Percentiles rank a stretch among this genome's conserved stretches.
These are phyloP conservation scores for Orbilia blumenaviensis DNA, from an alignment of 2,329 filamentous ascomycete genomes.

Conservation along the genomic window DNA sequence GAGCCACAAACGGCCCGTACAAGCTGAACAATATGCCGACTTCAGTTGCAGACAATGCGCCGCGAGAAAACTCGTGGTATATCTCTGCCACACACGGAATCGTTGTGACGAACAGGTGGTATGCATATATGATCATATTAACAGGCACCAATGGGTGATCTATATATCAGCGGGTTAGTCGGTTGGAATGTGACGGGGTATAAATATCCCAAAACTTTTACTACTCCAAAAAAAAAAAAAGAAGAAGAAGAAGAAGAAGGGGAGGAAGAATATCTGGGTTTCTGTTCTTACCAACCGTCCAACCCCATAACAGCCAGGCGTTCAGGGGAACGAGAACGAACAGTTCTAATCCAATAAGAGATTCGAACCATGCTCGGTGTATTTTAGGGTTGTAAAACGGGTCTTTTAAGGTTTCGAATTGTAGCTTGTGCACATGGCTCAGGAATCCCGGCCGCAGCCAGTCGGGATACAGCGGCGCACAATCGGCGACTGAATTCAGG, in stretches of 20 bases:
- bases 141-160: slow-evolving; percentile 45
- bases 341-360: slow-evolving; percentile 33
- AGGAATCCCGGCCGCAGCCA: slow-evolving; percentile 40
- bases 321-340: slow-evolving; percentile 45
- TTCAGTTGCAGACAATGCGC: slow-evolving; percentile 14
- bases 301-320: slow-evolving; percentile 46
- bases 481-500: slow-evolving; percentile 33
- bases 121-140: slow-evolving; percentile 47
- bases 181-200: background rate
- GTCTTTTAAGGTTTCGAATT: slow-evolving; percentile 48
- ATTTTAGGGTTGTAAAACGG: slow-evolving; percentile 45
- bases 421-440: slow-evolving; percentile 31
- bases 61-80: slow-evolving; percentile 6
- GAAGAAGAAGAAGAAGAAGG: no score
- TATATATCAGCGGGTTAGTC: background rate
- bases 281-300: slow-evolving; percentile 44
- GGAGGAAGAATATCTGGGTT: no score
- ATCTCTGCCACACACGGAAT: slow-evolving; percentile 44
- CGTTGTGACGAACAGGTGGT: slow-evolving; percentile 43
- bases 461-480: slow-evolving; percentile 45
- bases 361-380: slow-evolving; percentile 47
- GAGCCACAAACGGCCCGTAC: slow-evolving; percentile 42
- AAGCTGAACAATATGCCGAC: slow-evolving; percentile 26
- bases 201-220: no score
- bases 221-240: no score